A percentile compares a stretch with the other conserved stretches of the same genome.
phyloP scores from a whole-genome alignment of 2,329 filamentous ascomycete genomes.

The Cercospora zeae-maydis region DNA sequence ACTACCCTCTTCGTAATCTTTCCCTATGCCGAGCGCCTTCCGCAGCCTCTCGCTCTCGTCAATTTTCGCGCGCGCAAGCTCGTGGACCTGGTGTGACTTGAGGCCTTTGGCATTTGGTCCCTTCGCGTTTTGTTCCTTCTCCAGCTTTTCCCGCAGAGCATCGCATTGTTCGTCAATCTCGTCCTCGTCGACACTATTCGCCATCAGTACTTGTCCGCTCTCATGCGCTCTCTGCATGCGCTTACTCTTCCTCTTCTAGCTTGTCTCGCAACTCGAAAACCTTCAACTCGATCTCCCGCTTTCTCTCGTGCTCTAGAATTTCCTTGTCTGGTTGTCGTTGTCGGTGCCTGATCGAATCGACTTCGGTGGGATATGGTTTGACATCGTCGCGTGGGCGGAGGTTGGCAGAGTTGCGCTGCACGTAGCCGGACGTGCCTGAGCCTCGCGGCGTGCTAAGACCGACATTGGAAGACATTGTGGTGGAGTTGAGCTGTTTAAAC shows the following conservation, averaged over 20 bases:
- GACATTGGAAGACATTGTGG: conserved; percentile 90
- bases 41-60: conserved; percentile 87
- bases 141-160: conserved; percentile 61
- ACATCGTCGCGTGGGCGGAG: conserved; percentile 77
- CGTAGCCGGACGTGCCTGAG: conserved; percentile 94
- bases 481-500: neutral
- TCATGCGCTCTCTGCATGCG: conserved; percentile 2
- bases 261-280: conserved; percentile 86
- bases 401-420: conserved; percentile 90
- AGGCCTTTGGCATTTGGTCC: conserved; percentile 54
- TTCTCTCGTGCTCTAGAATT: conserved; percentile 90
- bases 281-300: conserved; percentile 86
- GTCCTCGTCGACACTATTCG: conserved; percentile 69
- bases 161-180: conserved; percentile 80
- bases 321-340: conserved; percentile 84
- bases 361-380: conserved; percentile 68
- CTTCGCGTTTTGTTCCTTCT: conserved; percentile 50
- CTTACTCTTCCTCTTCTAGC: conserved; percentile 84
- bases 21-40: conserved; percentile 80
- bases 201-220: neutral
- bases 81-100: conserved; percentile 93
- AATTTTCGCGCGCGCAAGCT: conserved; percentile 92
- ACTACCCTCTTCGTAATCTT: conserved; percentile 78
- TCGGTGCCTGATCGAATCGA: conserved; percentile 66
- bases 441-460: conserved; percentile 91